A percentile compares a stretch with the other conserved stretches of the same genome.
Evolutionary conservation across 1,284 basidiomycete species (phyloP).

Genomic region (Phlebopus sp.): DNA sequence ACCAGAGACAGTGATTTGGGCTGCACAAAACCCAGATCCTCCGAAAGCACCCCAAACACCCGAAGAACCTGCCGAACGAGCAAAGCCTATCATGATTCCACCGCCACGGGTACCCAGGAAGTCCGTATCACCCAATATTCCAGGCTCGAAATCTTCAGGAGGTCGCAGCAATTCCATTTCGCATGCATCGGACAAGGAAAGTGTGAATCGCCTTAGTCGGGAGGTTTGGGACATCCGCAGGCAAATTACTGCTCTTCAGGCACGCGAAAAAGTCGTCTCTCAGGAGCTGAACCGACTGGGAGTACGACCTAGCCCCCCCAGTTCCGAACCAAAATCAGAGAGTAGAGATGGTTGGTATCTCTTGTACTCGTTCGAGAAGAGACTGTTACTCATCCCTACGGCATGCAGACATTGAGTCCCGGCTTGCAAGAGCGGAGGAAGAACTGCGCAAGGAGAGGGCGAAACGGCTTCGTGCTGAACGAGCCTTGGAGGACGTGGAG

Average conservation of each 20-base stretch:
- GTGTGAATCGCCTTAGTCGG: constrained; percentile 10
- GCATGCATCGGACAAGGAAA: constrained; percentile 1
- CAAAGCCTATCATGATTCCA: too few relatives aligned
- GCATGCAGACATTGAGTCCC: constrained; percentile 7
- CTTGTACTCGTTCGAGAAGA: neutral
- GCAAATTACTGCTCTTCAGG: constrained; percentile 21
- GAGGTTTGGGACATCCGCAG: constrained; percentile 26
- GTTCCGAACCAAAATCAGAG: neutral
- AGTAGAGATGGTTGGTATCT: constrained; percentile 6
- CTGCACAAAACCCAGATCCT: too few relatives aligned
- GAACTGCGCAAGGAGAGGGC: constrained; percentile 22
- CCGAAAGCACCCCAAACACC: too few relatives aligned
- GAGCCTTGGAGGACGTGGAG: constrained; percentile 27
- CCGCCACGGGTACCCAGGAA: too few relatives aligned
- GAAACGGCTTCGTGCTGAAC: constrained; percentile 24
- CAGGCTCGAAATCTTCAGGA: neutral
- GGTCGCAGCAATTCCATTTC: neutral
- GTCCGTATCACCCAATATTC: neutral
- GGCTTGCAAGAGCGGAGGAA: constrained; percentile 14
- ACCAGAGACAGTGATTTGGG: too few relatives aligned
- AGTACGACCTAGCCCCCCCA: neutral
- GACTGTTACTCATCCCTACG: neutral
- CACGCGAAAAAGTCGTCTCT: constrained; percentile 18
- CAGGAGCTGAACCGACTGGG: constrained; percentile 22
- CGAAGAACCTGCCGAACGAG: too few relatives aligned